Base-by-base conservation (phyloP, 1,284 basidiomycete species). In the Fomitopsis betulina region DNA sequence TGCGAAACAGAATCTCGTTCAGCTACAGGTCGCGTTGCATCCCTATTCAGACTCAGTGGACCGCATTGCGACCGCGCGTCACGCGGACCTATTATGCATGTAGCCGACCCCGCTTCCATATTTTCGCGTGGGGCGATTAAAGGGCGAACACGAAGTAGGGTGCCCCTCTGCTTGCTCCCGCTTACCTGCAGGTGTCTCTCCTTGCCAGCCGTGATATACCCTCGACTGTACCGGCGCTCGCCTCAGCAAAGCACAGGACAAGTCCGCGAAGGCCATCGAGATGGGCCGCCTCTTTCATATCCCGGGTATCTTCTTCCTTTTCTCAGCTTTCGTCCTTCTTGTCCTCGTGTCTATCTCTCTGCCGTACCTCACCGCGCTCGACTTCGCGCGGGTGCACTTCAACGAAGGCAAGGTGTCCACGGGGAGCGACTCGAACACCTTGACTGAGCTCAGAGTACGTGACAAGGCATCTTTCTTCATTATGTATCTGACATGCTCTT, bases 281-380 rank as follows among this genome's bases (percentile, higher is more conserved):
- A 59, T 66, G 60, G 47, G 62, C 30, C 64, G 64, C 40, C 25
- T 58, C 7, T 85, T 87, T 72, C 86, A 85, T 65, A 76, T 89
- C 59, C 84, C 86, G 2, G 86, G 84, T 32, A 69, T 85, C 37
- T 65, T 87, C 60, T 80, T 89, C 67, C 76, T 91, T 55, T 74
- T 83, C 63, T 72, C 70, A 54, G 87, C 89, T 30, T 79, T 89
- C 60, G 78, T 87, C 5, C 79, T 91, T 57, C 80, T 80, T 65
- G 75, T 90, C 69, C 72, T 91, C 61, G 81, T 84, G 47, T 84
- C 87, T 21, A 77, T 91, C 53, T 90, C 88, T 4, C 73, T 90
- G 6, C 89, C 89, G 1, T 84, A 75, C 71, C 73, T 91, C 30
- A 75, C 82, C 33, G 80, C 78, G 0, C 73, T 90, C 61, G 89